These are phyloP conservation scores for Lanmaoa rubissima DNA, from an alignment of 768 basidiomycete genomes.

Conservation along the genomic window DNA sequence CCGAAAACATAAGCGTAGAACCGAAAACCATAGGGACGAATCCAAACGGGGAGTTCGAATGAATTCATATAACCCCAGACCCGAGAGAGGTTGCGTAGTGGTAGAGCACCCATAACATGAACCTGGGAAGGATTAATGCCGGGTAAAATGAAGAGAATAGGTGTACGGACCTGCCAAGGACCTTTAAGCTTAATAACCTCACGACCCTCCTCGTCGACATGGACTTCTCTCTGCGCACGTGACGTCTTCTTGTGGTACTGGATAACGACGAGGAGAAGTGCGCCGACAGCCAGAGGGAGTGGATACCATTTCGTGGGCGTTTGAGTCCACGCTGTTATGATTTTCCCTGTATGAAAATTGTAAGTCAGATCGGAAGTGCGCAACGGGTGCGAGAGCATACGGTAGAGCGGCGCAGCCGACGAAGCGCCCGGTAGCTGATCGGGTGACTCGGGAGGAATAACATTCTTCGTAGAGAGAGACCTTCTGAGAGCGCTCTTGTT, in stretches of 20 bases:
- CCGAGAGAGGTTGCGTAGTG: constrained; percentile 92
- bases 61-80: constrained; percentile 97
- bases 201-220: constrained; percentile 79
- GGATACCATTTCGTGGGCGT: constrained; percentile 97
- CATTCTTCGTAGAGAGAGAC: constrained; percentile 26
- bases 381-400: constrained; percentile 20
- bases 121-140: constrained; percentile 49
- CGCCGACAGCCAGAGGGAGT: constrained; percentile 86
- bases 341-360: constrained; percentile 42
- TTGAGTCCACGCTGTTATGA: constrained; percentile 76
- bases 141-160: not conserved
- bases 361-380: constrained; percentile 5
- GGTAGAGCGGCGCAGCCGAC: constrained; percentile 47
- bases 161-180: constrained; percentile 78
- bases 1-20: constrained; percentile 88
- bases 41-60: constrained; percentile 90
- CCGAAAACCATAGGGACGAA: constrained; percentile 86
- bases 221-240: constrained; percentile 58
- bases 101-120: constrained; percentile 94
- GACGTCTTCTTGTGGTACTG: constrained; percentile 65
- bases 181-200: constrained; percentile 81
- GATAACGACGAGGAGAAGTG: constrained; percentile 77
- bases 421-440: constrained; percentile 40
- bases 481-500: constrained; percentile 24
- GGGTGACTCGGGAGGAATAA: constrained; percentile 41